phyloP scores from a whole-genome alignment of 768 basidiomycete species.

The Suillus subluteus region DNA sequence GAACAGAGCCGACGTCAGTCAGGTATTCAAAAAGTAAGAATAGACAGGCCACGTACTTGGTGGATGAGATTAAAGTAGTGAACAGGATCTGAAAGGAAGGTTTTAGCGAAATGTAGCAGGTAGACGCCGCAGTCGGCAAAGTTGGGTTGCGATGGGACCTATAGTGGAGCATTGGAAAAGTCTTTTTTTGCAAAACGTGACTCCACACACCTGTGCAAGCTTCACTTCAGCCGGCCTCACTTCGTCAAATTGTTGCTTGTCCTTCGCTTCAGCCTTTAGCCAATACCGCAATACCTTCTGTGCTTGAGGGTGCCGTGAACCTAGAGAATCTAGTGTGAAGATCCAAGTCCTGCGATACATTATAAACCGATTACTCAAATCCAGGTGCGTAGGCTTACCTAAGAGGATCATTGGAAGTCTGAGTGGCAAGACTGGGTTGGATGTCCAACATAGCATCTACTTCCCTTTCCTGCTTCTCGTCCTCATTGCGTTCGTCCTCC shows the following conservation, averaged over 20 bases:
- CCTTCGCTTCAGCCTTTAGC: conserved; percentile 74
- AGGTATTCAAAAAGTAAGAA: neutral
- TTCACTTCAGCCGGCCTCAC: conserved; percentile 46
- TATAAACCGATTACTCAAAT: neutral
- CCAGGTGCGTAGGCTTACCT: conserved; percentile 21
- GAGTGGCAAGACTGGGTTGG: conserved; percentile 17
- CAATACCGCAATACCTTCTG: conserved; percentile 65
- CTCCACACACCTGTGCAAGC: conserved; percentile 51
- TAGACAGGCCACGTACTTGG: conserved; percentile 21
- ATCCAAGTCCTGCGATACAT: conserved; percentile 64
- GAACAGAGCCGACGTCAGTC: conserved; percentile 12
- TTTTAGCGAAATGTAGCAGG: conserved; percentile 82
- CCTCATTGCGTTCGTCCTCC: conserved; percentile 26
- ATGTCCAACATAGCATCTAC: conserved; percentile 33
- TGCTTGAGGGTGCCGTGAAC: conserved; percentile 68
- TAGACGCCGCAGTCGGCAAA: conserved; percentile 93
- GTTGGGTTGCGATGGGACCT: conserved; percentile 91
- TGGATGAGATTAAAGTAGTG: conserved; percentile 54
- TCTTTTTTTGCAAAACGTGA: conserved; percentile 1
- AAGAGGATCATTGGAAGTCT: conserved; percentile 18
- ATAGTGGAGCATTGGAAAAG: neutral
- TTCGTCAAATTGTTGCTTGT: conserved; percentile 58
- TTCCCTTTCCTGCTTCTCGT: conserved; percentile 35
- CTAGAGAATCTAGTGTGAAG: conserved; percentile 90
- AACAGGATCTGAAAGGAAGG: conserved; percentile 69